A percentile compares a stretch with the other conserved stretches of the same genome.
These are phyloP conservation scores for Sechiopsis laciniata DNA, from an alignment of 306 rosid species.

Conservation along the genomic window DNA sequence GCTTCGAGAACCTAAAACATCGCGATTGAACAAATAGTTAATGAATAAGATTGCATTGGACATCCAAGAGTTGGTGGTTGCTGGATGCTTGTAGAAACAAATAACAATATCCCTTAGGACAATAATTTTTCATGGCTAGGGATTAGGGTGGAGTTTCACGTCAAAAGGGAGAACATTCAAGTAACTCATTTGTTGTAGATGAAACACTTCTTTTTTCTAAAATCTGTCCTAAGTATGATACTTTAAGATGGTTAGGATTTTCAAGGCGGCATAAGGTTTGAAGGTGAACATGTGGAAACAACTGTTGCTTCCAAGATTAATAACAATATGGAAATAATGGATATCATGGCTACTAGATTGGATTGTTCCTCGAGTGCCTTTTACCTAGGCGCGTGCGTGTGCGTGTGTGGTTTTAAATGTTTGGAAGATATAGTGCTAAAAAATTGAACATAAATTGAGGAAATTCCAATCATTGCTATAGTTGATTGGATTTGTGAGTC, in stretches of 20 bases:
- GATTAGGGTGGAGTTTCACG: not conserved
- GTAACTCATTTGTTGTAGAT: not conserved
- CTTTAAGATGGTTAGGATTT: not conserved
- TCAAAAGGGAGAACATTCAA: not conserved
- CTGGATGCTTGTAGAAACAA: not conserved
- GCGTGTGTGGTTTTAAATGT: too few relatives aligned
- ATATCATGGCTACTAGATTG: too few relatives aligned
- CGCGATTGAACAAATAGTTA: not conserved
- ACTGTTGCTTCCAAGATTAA: not conserved
- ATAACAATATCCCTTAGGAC: not conserved
- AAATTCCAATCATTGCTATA: too few relatives aligned
- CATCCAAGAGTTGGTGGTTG: not conserved
- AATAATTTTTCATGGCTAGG: not conserved
- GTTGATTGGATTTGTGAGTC: too few relatives aligned
- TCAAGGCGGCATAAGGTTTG: not conserved
- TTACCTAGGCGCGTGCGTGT: too few relatives aligned
- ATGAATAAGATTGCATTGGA: not conserved
- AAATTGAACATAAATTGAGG: too few relatives aligned
- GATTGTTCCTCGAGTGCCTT: too few relatives aligned
- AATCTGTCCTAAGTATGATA: not conserved
- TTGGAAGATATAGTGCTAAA: too few relatives aligned
- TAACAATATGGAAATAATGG: not conserved
- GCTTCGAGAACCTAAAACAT: slow-evolving; percentile 65
- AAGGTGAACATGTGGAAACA: not conserved
- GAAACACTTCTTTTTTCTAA: not conserved